Evolutionary conservation across 805 yeast genomes (phyloP), one percentile per base, ranked within the genome.

Genomic region (Wickerhamiella lipophila): DNA sequence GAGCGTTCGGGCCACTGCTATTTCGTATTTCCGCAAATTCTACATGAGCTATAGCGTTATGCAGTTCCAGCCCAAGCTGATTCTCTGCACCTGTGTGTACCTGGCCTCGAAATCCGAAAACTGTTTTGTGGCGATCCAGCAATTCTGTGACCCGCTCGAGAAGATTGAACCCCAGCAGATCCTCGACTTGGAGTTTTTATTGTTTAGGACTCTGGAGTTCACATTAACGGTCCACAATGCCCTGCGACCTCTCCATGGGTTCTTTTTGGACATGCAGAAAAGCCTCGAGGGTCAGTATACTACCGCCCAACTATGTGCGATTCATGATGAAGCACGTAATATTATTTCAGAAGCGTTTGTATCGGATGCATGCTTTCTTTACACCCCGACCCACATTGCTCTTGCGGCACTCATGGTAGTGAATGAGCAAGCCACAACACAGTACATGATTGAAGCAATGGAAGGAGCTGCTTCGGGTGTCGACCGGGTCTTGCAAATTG

Each of bases 351-450:
- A 79, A 22, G 74, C 84, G n/a, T 68, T 85, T 36, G 67, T 81
- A 30, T 78, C 89, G 16, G 95, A 92, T 60, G 88, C 76, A 3
- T 68, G 74, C 7, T 89, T 85, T 57, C 68, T 78, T 30, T 89
- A 68, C 65, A 80, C 97, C 0, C 99, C 99, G 0, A 95, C 97
- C 1, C 98, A 92, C 60, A 84, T 92, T 26, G 96, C 97, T 1
- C 68, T 92, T 47, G 92, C 96, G 0, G 85, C 92, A 13, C 70
- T 88, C 60, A 76, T 81, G 66, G 71, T 74, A 48, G 76, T 73
- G 12, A 83, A 86, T 63, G 77, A 73, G 53, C 75, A 73, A 21
- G 65, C 83, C 34, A 75, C 83, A 1, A 76, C 76, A 49, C 71
- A 77, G 53, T 88, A 88, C 64, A 64, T 89, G 54, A 70, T 27